Conservation (phyloP, 768 basidiomycete species). For the Pisolithus microcarpus region DNA sequence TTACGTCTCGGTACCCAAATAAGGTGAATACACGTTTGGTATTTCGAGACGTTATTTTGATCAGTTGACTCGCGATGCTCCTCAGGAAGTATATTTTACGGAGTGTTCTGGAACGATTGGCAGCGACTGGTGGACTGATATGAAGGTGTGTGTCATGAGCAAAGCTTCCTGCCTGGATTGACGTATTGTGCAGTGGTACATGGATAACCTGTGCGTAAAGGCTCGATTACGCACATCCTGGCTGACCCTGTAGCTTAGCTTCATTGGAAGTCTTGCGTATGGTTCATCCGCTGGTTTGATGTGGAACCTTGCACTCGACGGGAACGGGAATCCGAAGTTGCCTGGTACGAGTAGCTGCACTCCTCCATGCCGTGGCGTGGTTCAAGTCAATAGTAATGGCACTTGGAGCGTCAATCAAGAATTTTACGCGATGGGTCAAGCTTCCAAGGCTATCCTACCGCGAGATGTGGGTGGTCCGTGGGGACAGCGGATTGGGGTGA, state of each 20-base stretch:
- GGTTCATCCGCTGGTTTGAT: conserved; percentile 44
- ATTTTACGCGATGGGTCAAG: conserved; percentile 71
- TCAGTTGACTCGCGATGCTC: not conserved
- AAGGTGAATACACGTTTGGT: conserved; percentile 30
- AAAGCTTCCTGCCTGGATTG: not conserved
- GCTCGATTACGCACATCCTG: conserved; percentile 11
- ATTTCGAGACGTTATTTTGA: not conserved
- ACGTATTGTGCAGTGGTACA: conserved; percentile 47
- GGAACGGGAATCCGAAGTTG: conserved; percentile 54
- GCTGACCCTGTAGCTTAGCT: conserved; percentile 17
- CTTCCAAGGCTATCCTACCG: conserved; percentile 65
- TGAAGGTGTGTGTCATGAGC: conserved; percentile 44
- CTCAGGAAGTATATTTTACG: conserved; percentile 37
- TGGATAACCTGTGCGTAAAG: conserved; percentile 51
- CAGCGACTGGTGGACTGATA: conserved; percentile 73
- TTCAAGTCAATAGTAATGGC: conserved; percentile 57
- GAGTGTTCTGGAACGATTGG: conserved; percentile 64
- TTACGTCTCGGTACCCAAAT: conserved; percentile 47
- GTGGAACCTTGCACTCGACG: conserved; percentile 71
- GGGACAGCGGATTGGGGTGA: conserved; percentile 60
- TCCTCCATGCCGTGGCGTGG: conserved; percentile 60
- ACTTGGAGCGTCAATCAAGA: conserved; percentile 66
- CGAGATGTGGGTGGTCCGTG: conserved; percentile 61
- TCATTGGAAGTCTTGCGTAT: conserved; percentile 32
- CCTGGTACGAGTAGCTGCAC: conserved; percentile 60